Conservation (phyloP, 2,329 filamentous ascomycete genomes). For the Sporothrix globosa region DNA sequence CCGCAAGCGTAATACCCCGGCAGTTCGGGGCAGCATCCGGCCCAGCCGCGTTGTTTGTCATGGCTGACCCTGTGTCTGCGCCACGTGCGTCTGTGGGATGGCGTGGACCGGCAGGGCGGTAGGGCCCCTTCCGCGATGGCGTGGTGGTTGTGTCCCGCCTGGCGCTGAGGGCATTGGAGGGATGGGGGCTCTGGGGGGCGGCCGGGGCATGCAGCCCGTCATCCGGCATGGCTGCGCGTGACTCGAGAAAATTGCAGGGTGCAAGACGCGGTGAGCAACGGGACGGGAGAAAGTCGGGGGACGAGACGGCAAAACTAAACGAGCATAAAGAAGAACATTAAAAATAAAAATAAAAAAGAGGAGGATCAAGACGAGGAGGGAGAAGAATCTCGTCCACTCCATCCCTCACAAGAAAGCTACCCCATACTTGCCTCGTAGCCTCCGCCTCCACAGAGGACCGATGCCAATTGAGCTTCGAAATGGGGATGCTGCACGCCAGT, state of each 20-base stretch:
- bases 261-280: not conserved
- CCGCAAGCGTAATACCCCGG: not conserved
- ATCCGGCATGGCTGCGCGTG: slow-evolving; percentile 24
- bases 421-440: slow-evolving; percentile 3
- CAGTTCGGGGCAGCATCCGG: slow-evolving; percentile 25
- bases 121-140: not conserved
- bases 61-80: not conserved
- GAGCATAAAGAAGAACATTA: not conserved
- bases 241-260: not conserved
- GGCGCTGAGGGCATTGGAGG: too few species aligned
- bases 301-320: too few species aligned
- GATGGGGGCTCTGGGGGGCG: not conserved
- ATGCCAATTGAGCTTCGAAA: not conserved
- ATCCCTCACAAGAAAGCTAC: not conserved
- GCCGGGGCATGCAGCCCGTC: slow-evolving; percentile 23
- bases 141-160: not conserved
- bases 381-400: too few species aligned
- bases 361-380: not conserved
- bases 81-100: slow-evolving; percentile 15
- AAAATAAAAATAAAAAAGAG: not conserved
- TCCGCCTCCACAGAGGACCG: slow-evolving; percentile 2
- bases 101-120: slow-evolving; percentile 20
- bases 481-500: slow-evolving; percentile 1
- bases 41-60: slow-evolving; percentile 12
- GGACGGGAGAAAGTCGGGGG: not conserved